Conservation (phyloP, 139 green algal genomes). For the Coccomyxa sp. region DNA sequence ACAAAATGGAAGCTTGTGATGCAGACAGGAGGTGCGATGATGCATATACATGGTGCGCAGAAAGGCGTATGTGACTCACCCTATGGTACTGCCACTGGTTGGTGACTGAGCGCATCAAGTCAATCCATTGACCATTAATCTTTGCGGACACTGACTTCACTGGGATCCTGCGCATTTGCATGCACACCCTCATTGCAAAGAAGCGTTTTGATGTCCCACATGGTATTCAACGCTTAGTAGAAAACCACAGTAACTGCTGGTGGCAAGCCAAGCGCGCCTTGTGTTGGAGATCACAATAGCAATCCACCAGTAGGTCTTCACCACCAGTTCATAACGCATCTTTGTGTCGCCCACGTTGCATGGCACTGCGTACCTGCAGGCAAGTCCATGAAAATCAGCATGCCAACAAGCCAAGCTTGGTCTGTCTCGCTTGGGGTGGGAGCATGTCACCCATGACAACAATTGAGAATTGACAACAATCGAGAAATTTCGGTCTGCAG, state of each 20-base stretch:
- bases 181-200: neutral
- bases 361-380: conserved; percentile 9
- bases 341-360: conserved; percentile 24
- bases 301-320: conserved; percentile 13
- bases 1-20: neutral
- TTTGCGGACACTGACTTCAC: conserved; percentile 9
- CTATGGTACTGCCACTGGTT: conserved; percentile 18
- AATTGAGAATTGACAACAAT: too few species aligned
- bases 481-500: too few species aligned
- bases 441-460: too few species aligned
- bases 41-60: neutral
- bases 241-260: too few species aligned
- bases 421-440: too few species aligned
- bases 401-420: too few species aligned
- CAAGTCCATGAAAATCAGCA: too few species aligned
- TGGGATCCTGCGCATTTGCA: conserved; percentile 12
- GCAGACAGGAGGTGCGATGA: neutral
- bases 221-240: too few species aligned
- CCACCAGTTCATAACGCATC: conserved; percentile 11
- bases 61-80: neutral
- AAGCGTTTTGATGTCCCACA: too few species aligned
- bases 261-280: too few species aligned
- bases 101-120: conserved; percentile 11
- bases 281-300: conserved; percentile 20
- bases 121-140: conserved; percentile 11